A percentile compares a stretch with the other conserved stretches of the same genome.
phyloP scores from a whole-genome alignment of 2,329 filamentous ascomycete species.

The Hortaea werneckii region DNA sequence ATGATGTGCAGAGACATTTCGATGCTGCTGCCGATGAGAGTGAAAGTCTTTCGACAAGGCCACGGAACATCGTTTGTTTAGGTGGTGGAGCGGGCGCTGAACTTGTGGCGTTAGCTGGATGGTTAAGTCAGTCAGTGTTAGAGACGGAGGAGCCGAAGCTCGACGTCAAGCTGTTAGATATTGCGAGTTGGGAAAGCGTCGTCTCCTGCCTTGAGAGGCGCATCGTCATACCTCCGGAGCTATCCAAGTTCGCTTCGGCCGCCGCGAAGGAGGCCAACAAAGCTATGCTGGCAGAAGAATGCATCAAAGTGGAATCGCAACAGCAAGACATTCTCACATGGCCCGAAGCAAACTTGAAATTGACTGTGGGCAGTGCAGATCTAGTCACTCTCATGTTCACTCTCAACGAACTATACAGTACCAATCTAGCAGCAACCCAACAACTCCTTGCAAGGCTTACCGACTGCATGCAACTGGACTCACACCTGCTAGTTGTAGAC shows the following conservation, averaged over 20 bases:
- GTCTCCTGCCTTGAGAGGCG: slow-evolving; percentile 47
- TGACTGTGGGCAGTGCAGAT: slow-evolving; percentile 21
- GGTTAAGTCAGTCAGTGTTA: slow-evolving; percentile 22
- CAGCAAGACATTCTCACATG: slow-evolving; percentile 43
- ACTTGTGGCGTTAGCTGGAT: slow-evolving; percentile 52
- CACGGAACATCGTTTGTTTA: slow-evolving; percentile 43
- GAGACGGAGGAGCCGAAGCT: slow-evolving; percentile 10
- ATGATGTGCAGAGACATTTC: slow-evolving; percentile 22
- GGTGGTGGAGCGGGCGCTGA: slow-evolving; percentile 59
- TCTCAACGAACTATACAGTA: slow-evolving; percentile 84
- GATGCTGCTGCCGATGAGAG: background rate
- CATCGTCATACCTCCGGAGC: slow-evolving; percentile 41
- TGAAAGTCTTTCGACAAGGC: background rate
- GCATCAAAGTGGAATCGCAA: slow-evolving; percentile 33
- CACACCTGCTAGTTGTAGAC: slow-evolving; percentile 76
- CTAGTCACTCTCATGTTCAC: slow-evolving; percentile 85
- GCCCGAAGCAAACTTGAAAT: slow-evolving; percentile 26
- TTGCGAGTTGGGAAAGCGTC: slow-evolving; percentile 65
- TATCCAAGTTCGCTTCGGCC: slow-evolving; percentile 40
- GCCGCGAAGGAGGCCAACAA: slow-evolving; percentile 32
- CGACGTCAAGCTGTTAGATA: slow-evolving; percentile 61
- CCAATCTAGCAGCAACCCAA: slow-evolving; percentile 65
- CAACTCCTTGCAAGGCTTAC: slow-evolving; percentile 63
- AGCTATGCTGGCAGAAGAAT: slow-evolving; percentile 23
- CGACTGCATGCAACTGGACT: slow-evolving; percentile 43